Evolutionary conservation across 768 basidiomycete species (phyloP).

Genomic region (Tylopilus balloui): DNA sequence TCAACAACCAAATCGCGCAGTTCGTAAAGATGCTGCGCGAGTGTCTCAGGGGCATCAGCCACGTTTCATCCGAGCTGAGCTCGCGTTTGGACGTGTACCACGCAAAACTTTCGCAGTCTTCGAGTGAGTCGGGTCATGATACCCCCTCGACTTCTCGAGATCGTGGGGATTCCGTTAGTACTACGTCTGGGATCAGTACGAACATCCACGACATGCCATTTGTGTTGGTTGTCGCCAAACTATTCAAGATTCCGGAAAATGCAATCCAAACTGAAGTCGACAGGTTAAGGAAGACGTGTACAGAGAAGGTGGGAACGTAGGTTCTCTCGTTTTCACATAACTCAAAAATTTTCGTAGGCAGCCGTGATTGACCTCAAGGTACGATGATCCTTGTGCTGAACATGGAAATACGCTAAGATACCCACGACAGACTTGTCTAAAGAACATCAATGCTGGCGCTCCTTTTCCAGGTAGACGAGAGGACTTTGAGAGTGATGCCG

Average conservation of each 20-base stretch:
- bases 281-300: slow-evolving; percentile 56
- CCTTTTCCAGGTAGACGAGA: slow-evolving; percentile 82
- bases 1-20: slow-evolving; percentile 86
- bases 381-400: slow-evolving; percentile 3
- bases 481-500: slow-evolving; percentile 80
- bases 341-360: slow-evolving; percentile 45
- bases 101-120: slow-evolving; percentile 64
- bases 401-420: slow-evolving; percentile 4
- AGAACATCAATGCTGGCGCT: slow-evolving; percentile 81
- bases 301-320: slow-evolving; percentile 57
- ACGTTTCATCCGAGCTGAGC: slow-evolving; percentile 80
- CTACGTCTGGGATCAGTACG: slow-evolving; percentile 35
- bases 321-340: background rate
- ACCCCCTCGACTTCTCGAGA: slow-evolving; percentile 55
- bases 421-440: slow-evolving; percentile 63
- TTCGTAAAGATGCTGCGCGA: slow-evolving; percentile 87
- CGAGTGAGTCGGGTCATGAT: slow-evolving; percentile 65
- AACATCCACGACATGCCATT: slow-evolving; percentile 74
- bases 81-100: slow-evolving; percentile 81
- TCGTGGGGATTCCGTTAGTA: slow-evolving; percentile 45
- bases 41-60: slow-evolving; percentile 63
- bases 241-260: slow-evolving; percentile 72
- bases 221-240: slow-evolving; percentile 58
- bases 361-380: slow-evolving; percentile 87
- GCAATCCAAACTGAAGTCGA: slow-evolving; percentile 74